These are phyloP conservation scores for Aspergillus sp. DNA, from an alignment of 2,329 filamentous ascomycete genomes.

Conservation along the genomic window DNA sequence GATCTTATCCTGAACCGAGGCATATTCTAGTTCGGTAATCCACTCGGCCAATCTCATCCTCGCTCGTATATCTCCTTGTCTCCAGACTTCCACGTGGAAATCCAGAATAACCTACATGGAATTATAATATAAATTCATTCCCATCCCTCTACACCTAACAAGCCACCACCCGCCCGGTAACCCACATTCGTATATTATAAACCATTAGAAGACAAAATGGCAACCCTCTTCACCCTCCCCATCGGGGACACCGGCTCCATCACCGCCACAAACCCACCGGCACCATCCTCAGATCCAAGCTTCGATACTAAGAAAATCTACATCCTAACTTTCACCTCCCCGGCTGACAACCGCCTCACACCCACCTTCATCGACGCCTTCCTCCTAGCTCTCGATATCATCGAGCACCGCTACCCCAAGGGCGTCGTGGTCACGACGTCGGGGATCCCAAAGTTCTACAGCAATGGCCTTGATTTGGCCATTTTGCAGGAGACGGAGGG, in stretches of 20 bases:
- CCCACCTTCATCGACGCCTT: conserved; percentile 67
- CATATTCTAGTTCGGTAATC: background rate
- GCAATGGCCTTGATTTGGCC: conserved; percentile 76
- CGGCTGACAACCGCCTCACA: conserved; percentile 74
- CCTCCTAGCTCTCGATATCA: conserved; percentile 69
- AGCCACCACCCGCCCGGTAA: background rate
- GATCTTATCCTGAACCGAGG: background rate
- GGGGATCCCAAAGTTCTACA: conserved; percentile 75
- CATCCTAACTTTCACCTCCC: conserved; percentile 68
- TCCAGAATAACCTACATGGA: background rate
- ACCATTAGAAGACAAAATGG: background rate
- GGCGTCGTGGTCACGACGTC: conserved; percentile 78
- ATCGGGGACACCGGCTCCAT: conserved; percentile 56
- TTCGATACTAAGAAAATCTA: conserved; percentile 54
- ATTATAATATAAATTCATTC: background rate
- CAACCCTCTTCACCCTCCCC: conserved; percentile 60
- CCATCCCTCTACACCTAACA: background rate
- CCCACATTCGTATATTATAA: too few relatives aligned
- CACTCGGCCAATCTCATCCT: background rate
- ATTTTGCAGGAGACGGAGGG: conserved; percentile 60
- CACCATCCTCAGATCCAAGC: conserved; percentile 16
- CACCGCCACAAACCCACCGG: conserved; percentile 59
- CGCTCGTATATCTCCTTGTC: background rate
- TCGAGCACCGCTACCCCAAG: conserved; percentile 66
- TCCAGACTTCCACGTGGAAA: background rate